phyloP scores from a whole-genome alignment of 768 basidiomycete genomes.

The Heimioporus sp. region DNA sequence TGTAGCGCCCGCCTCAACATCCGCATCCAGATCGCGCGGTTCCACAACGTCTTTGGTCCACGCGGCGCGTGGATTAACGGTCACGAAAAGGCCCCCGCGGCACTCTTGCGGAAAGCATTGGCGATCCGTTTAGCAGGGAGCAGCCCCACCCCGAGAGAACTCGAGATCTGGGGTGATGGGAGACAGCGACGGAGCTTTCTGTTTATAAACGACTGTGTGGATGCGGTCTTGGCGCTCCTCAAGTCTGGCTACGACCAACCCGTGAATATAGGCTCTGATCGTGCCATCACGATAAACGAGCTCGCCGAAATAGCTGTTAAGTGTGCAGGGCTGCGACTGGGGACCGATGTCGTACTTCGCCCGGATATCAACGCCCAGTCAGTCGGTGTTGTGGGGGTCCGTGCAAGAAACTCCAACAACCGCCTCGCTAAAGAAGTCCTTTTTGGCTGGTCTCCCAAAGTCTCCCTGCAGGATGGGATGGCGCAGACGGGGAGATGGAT shows the following conservation, averaged over 20 bases:
- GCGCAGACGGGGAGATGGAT: slow-evolving; percentile 48
- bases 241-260: slow-evolving; percentile 34
- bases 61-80: slow-evolving; percentile 52
- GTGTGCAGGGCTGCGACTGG: slow-evolving; percentile 28
- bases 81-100: slow-evolving; percentile 58
- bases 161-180: slow-evolving; percentile 62
- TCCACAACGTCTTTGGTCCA: slow-evolving; percentile 61
- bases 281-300: slow-evolving; percentile 38
- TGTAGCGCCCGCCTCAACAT: slow-evolving; percentile 30
- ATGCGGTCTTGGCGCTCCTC: slow-evolving; percentile 46
- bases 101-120: slow-evolving; percentile 52
- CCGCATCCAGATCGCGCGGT: slow-evolving; percentile 47
- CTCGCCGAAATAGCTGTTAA: slow-evolving; percentile 42
- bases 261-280: slow-evolving; percentile 54
- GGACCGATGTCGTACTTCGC: slow-evolving; percentile 25
- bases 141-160: slow-evolving; percentile 5
- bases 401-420: slow-evolving; percentile 53
- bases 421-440: slow-evolving; percentile 29
- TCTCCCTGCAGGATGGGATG: slow-evolving; percentile 48
- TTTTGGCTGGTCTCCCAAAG: slow-evolving; percentile 41
- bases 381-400: slow-evolving; percentile 51
- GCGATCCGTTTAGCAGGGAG: slow-evolving; percentile 20
- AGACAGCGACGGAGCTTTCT: slow-evolving; percentile 53
- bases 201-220: slow-evolving; percentile 53
- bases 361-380: slow-evolving; percentile 30